Base-by-base conservation (phyloP, 108 stramenopile genomes). In the Bacterosira constricta region DNA sequence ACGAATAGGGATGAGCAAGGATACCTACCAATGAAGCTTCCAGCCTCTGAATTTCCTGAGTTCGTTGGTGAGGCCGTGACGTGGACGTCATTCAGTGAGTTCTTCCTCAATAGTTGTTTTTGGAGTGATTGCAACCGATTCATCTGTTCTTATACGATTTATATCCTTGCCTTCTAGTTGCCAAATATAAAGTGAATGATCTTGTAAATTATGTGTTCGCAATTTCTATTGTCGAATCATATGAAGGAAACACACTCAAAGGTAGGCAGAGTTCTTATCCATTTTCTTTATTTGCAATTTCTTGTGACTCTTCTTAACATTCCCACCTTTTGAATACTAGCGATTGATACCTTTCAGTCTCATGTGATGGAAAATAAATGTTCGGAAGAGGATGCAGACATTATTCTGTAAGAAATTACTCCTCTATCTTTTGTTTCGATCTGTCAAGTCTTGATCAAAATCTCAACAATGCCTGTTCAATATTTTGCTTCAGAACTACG, bases 391-490 rank as follows among this genome's bases (percentile, higher is more conserved):
- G 79, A 80, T 11, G 79, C 79, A 10, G 79, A 80, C 34, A 69
- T 80, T 31, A 80, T 80, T 26, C 35, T 80, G n/a, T n/a, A n/a
- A n/a, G n/a, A n/a, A 12, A 70, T 73, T 6, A 80, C 79, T 0
- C 69, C 67, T 12, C 73, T 75, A 34, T 21, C 79, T 29, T n/a
- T n/a, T n/a, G n/a, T n/a, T n/a, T n/a, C n/a, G 66, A 73, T n/a
- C n/a, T n/a, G n/a, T n/a, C n/a, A n/a, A n/a, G n/a, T n/a, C n/a
- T n/a, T n/a, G n/a, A n/a, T n/a, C n/a, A n/a, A n/a, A n/a, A n/a
- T n/a, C n/a, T n/a, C n/a, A n/a, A n/a, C n/a, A n/a, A n/a, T n/a
- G n/a, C n/a, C n/a, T n/a, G n/a, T n/a, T n/a, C n/a, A n/a, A n/a
- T n/a, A n/a, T n/a, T n/a, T n/a, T n/a, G n/a, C n/a, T n/a, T n/a